These are phyloP conservation scores for Monascus ruber DNA, from an alignment of 2,329 filamentous ascomycete species.

Conservation along the genomic window DNA sequence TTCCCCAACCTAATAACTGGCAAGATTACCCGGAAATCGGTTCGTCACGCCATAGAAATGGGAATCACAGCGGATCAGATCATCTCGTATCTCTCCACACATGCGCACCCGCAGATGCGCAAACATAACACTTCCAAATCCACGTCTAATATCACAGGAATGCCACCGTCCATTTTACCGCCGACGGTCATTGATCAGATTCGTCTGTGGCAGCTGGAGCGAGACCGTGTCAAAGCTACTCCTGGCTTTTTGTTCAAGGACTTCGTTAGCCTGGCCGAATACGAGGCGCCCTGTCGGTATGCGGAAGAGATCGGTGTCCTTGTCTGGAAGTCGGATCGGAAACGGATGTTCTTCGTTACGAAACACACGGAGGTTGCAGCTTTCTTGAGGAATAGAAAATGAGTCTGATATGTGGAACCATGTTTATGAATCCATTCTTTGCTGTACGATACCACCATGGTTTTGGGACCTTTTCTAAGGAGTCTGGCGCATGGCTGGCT, in stretches of 20 bases:
- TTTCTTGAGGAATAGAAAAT: constrained; percentile 57
- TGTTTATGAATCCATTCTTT: constrained; percentile 2
- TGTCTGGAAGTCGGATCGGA: constrained; percentile 70
- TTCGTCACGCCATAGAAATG: constrained; percentile 73
- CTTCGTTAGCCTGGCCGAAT: constrained; percentile 61
- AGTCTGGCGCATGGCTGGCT: too few species aligned
- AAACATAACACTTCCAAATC: constrained; percentile 39
- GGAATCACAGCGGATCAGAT: constrained; percentile 95
- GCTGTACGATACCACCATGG: neutral
- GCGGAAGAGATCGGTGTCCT: constrained; percentile 85
- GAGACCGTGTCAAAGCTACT: constrained; percentile 80
- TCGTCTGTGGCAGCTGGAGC: constrained; percentile 91
- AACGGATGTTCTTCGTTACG: constrained; percentile 81
- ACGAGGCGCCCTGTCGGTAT: constrained; percentile 43
- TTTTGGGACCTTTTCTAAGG: too few species aligned
- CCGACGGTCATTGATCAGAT: constrained; percentile 98
- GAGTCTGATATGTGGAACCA: neutral
- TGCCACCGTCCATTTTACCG: constrained; percentile 58
- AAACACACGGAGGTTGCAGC: constrained; percentile 79
- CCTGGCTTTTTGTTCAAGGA: constrained; percentile 82
- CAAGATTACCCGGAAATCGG: constrained; percentile 76
- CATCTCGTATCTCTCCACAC: constrained; percentile 79
- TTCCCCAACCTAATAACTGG: constrained; percentile 92
- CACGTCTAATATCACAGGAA: constrained; percentile 27
- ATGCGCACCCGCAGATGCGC: constrained; percentile 91